phyloP scores from a whole-genome alignment of 352 stramenopile genomes.

The Globisporangium takayamanum region DNA sequence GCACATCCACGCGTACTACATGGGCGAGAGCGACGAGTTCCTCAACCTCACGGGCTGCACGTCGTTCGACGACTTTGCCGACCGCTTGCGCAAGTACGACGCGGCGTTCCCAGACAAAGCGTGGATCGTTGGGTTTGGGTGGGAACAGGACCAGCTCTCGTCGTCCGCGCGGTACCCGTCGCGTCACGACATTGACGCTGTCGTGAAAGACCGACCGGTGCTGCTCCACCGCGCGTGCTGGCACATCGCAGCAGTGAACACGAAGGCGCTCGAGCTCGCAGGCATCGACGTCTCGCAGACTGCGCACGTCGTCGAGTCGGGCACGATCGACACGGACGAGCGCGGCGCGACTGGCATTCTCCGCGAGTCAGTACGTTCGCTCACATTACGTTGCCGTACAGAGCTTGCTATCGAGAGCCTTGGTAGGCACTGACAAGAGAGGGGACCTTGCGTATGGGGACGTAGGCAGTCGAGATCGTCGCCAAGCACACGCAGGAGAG shows the following conservation, averaged over 20 bases:
- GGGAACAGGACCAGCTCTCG: conserved; percentile 82
- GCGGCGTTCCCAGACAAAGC: conserved; percentile 52
- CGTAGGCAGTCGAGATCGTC: conserved; percentile 60
- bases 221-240: conserved; percentile 86
- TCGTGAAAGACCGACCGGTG: conserved; percentile 59
- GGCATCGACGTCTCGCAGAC: conserved; percentile 35
- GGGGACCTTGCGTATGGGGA: not conserved
- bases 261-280: conserved; percentile 70
- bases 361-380: conserved; percentile 44
- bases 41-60: conserved; percentile 68
- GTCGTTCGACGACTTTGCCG: conserved; percentile 68
- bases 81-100: conserved; percentile 50
- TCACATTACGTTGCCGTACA: not conserved
- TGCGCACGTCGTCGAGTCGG: conserved; percentile 26
- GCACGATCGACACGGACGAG: conserved; percentile 61
- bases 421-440: not conserved
- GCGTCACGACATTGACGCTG: conserved; percentile 72
- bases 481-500: conserved; percentile 64
- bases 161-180: conserved; percentile 49
- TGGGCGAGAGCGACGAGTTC: conserved; percentile 80
- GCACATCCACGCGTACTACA: conserved; percentile 84
- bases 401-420: not conserved
- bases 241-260: conserved; percentile 87
- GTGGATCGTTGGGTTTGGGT: conserved; percentile 81
- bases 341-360: conserved; percentile 60